Percentiles rank a stretch among this genome's conserved stretches.
Evolutionary conservation across 441 rosid genomes (phyloP).

Genomic region (Capsella rubella): DNA sequence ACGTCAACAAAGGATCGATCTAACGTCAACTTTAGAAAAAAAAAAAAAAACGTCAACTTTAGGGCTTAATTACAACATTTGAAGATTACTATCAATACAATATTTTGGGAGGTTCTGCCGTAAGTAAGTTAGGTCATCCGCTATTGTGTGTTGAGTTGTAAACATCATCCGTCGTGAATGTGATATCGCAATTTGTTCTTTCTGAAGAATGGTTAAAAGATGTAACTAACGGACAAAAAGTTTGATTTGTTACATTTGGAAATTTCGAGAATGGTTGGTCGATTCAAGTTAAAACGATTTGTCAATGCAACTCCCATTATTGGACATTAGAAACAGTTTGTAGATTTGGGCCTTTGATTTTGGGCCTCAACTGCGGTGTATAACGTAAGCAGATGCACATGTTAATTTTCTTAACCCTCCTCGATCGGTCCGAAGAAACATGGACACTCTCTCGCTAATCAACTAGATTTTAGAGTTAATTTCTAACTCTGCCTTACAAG

Average conservation of each 20-base stretch:
- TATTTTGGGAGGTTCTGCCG: not conserved
- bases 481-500: too few relatives aligned
- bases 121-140: not conserved
- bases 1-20: not conserved
- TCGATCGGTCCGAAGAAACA: not conserved
- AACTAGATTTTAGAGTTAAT: not conserved
- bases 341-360: not conserved
- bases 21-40: too few relatives aligned
- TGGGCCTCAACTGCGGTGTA: constrained; percentile 1
- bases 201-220: not conserved
- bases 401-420: not conserved
- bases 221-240: not conserved
- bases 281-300: not conserved
- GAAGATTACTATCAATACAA: not conserved
- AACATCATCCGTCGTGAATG: not conserved
- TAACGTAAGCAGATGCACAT: not conserved
- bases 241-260: not conserved
- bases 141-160: not conserved
- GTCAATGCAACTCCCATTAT: not conserved
- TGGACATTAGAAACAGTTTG: not conserved
- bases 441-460: constrained; percentile 14
- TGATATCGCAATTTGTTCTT: not conserved
- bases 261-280: too few relatives aligned
- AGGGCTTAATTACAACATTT: not conserved
- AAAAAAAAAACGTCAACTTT: too few relatives aligned